phyloP scores from a whole-genome alignment of 1,284 basidiomycete species.

The Blastosporella zonata region DNA sequence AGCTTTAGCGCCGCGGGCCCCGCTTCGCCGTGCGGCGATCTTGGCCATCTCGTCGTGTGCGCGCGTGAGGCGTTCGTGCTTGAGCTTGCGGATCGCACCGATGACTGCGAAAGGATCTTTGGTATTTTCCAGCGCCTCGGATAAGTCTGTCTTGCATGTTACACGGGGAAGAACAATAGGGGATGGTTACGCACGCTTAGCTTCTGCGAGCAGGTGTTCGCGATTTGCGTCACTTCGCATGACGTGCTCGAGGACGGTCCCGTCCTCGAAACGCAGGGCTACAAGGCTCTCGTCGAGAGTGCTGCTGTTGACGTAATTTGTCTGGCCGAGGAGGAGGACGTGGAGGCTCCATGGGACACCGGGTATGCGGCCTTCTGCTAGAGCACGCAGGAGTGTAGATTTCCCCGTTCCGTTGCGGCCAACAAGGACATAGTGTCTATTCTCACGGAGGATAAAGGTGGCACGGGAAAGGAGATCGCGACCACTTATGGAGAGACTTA shows the following conservation, averaged over 20 bases:
- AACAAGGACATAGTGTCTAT: slow-evolving; percentile 23
- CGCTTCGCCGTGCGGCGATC: slow-evolving; percentile 54
- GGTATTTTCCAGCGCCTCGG: slow-evolving; percentile 26
- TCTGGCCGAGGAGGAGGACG: slow-evolving; percentile 23
- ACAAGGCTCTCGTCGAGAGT: slow-evolving; percentile 15
- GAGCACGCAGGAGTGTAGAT: slow-evolving; percentile 23
- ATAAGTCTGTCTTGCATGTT: slow-evolving; percentile 22
- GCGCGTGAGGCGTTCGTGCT: slow-evolving; percentile 29
- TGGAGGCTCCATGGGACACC: slow-evolving; percentile 22
- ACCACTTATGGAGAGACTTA: slow-evolving; percentile 20
- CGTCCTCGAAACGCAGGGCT: slow-evolving; percentile 11
- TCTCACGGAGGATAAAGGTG: slow-evolving; percentile 19
- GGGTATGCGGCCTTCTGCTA: slow-evolving; percentile 23
- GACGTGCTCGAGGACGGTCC: slow-evolving; percentile 28
- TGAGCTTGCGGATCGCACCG: slow-evolving; percentile 22
- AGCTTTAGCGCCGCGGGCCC: slow-evolving; percentile 58
- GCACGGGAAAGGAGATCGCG: slow-evolving; percentile 22
- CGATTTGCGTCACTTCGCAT: slow-evolving; percentile 31
- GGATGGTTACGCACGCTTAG: slow-evolving; percentile 20
- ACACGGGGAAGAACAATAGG: neutral
- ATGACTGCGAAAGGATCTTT: slow-evolving; percentile 27
- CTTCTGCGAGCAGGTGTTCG: slow-evolving; percentile 27
- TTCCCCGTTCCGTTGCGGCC: slow-evolving; percentile 24
- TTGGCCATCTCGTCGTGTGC: slow-evolving; percentile 46
- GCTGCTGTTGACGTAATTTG: slow-evolving; percentile 14